Percentiles rank a stretch among this genome's conserved stretches.
These are phyloP conservation scores for Sclerotinia sclerotiorum DNA, from an alignment of 2,329 filamentous ascomycete species.

Conservation along the genomic window DNA sequence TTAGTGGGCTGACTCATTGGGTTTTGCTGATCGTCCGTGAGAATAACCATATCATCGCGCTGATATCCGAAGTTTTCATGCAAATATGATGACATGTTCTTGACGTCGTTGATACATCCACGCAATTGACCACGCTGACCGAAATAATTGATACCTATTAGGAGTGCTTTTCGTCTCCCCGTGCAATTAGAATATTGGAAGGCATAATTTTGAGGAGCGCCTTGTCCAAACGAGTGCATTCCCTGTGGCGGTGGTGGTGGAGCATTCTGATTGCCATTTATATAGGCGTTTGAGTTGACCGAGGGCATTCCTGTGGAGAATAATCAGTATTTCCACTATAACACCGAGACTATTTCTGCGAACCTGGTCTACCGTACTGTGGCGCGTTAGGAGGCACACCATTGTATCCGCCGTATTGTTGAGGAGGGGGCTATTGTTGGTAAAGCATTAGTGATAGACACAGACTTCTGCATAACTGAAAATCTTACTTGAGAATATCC, in stretches of 20 bases:
- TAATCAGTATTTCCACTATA: constrained; percentile 14
- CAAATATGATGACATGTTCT: constrained; percentile 92
- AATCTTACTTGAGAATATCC: constrained; percentile 38
- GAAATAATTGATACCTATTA: constrained; percentile 98
- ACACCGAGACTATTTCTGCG: constrained; percentile 28
- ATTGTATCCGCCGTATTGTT: constrained; percentile 48
- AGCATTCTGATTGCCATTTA: constrained; percentile 55
- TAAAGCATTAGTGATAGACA: constrained; percentile 14
- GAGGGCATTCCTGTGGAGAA: constrained; percentile 44
- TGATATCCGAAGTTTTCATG: constrained; percentile 89
- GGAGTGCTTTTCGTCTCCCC: constrained; percentile 79
- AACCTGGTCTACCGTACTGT: constrained; percentile 54
- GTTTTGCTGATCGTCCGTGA: constrained; percentile 96
- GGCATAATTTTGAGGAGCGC: constrained; percentile 75
- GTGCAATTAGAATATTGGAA: constrained; percentile 94
- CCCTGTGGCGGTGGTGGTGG: constrained; percentile 68
- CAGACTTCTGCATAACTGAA: not conserved
- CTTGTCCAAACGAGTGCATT: constrained; percentile 73
- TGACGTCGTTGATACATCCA: constrained; percentile 95
- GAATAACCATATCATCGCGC: constrained; percentile 92
- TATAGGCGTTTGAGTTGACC: constrained; percentile 53
- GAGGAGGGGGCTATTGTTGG: constrained; percentile 44
- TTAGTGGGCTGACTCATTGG: constrained; percentile 97
- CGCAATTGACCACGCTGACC: constrained; percentile 85
- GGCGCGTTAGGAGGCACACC: constrained; percentile 41